Base-by-base conservation (phyloP, 306 rosid genomes). In the Quillaja saponaria region DNA sequence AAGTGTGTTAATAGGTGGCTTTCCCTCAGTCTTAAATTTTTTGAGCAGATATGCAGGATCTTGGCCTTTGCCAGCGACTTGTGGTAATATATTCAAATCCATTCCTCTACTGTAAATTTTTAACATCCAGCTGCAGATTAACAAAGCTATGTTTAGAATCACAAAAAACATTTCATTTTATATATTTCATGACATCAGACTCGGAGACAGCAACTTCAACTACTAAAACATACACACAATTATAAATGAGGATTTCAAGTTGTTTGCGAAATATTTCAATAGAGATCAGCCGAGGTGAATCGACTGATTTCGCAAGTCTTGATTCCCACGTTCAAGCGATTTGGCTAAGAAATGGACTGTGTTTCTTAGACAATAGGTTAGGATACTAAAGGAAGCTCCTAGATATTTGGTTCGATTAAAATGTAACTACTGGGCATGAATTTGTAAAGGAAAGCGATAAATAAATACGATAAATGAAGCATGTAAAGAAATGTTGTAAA, bases 31-130 rank as follows among this genome's bases (percentile, higher is more conserved):
- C 77, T 81, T 85, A 71, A 94, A 89, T 58, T 85, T 86, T 79
- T 89, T 76, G 48, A 76, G 95, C 75, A 94, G 69, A 78, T 89
- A 94, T 8, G 99, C 97, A 80, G 89, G 99, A 49, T 97, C 99
- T 85, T 89, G 97, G 53, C 99, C 99, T 84, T 94, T 94, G 58
- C 99, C 99, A 66, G 99, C 97, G 66, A 91, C 91, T 78, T 87
- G 79, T 60, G 99, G 81, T 50, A 94, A 60, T 85, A 89, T 87
- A 82, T 94, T 97, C 78, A 89, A 78, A 80, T 85, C 99, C 67
- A 83, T 79, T 70, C 99, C 99, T 69, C 99, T 97, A 75, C 99
- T 94, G 37, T 89, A 87, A 74, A 94, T 85, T 87, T 75, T 94
- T 94, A 28, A 89, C 99, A 76, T 94, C 95, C 90, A 94, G 82